Base-by-base conservation (phyloP, 306 rosid species). In the Rosa multiflora region DNA sequence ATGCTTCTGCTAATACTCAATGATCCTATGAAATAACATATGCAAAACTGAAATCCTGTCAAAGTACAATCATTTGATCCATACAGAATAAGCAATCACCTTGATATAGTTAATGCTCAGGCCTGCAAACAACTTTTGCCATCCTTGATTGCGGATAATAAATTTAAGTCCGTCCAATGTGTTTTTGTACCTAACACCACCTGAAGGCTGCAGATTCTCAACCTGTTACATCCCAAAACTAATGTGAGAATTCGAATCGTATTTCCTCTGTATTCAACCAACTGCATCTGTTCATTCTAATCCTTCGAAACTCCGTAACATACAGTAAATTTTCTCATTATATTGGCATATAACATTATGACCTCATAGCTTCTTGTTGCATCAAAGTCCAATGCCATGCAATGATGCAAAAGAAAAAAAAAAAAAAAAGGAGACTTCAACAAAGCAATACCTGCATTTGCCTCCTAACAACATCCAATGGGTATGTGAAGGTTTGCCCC, bases 401-500 rank as follows among this genome's bases (percentile, higher is more conserved):
- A 74, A 75, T 55, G 32, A n/a, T 4, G 63, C 63, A 3, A 58
- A 20, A 9, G 14, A 49, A 21, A 20, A 9, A 49, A 49, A 21
- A 3, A 8, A 43, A 43, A 42, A 42, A 37, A 17, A 42, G 9
- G 55, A 8, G 32, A 11, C 67, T 48, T 58, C n/a, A 64, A 26
- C 8, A 72, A 15, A 23, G 47, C 12, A 70, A 47, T 87, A 92
- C 99, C 99, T 94, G 99, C 99, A 95, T 93, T 77, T 95, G 99
- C 85, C 99, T 89, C 89, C 97, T 90, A 44, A 95, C 97, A 75
- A 95, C 99, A 80, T 95, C 99, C 80, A 95, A 79, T 39, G 99
- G 99, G 85, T 95, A 95, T 0, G 99, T 95, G 82, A 91, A 64
- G 17, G 99, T 95, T 89, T 95, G 99, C 76, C 99, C 99, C 81